Base-by-base conservation (phyloP, 2,329 filamentous ascomycete genomes). In the Aspergillus neotritici region DNA sequence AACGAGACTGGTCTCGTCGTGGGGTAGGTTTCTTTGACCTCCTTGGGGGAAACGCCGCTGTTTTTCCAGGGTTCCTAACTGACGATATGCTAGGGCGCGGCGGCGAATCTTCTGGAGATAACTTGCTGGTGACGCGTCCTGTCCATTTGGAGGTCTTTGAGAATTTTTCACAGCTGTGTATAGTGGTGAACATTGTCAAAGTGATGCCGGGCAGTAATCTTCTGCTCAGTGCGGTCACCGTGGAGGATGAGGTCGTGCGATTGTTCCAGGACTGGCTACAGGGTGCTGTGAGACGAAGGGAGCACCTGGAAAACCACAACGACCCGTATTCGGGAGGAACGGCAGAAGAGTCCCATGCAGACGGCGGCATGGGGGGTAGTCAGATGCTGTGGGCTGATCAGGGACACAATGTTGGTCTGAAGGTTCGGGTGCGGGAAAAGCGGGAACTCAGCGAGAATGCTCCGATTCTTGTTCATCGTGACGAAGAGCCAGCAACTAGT, bases 181-280 rank as follows among this genome's bases (percentile, higher is more conserved):
- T 80, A 4, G 72, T 79, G 16, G 78, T 78, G 6, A 86, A 82
- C 56, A 65, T 94, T 31, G 82, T 87, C 47, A 83, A 83, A 58
- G 70, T 80, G 25, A 79, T 81, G 1, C 76, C 80, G 1, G 73
- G 72, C 21, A 74, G 71, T 15, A 82, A 80, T 4, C 61, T 86
- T 0, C 83, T 87, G 51, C 67, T 79, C 41, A 82, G 76, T 56
- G 79, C 81, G 48, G 75, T 83, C 40, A 81, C 79, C 33, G 70
- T 91, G 31, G 77, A 79, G 41, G 82, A 89, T 43, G 74, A 82
- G 1, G 76, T 87, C 4, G 69, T 88, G 31, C 75, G 86, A 21
- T 72, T 93, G 0, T 90, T 81, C 75, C 76, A 85, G 40, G 70
- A 82, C 12, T 93, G 87, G 86, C 68, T 93, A 30, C 71, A 72